Evolutionary conservation across 2,329 filamentous ascomycete species (phyloP).

Genomic region (Trichophyton equinum): DNA sequence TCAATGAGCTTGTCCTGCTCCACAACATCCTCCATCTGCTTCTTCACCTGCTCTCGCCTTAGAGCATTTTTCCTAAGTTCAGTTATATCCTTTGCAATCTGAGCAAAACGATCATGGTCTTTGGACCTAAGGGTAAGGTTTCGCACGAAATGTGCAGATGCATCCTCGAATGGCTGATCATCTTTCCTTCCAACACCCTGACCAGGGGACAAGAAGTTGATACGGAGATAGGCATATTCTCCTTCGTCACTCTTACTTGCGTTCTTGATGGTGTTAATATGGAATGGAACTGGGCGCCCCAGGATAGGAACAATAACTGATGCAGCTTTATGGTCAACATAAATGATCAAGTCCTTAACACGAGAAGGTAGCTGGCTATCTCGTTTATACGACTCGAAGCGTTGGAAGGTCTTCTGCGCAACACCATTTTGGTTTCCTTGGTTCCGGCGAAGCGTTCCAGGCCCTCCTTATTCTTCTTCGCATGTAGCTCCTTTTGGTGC

Average conservation of each 20-base stretch:
- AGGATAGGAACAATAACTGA: slow-evolving; percentile 93
- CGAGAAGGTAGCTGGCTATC: slow-evolving; percentile 82
- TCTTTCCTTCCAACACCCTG: slow-evolving; percentile 96
- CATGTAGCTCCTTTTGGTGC: slow-evolving; percentile 80
- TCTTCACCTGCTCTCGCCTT: slow-evolving; percentile 95
- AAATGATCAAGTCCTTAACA: slow-evolving; percentile 73
- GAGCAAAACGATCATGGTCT: slow-evolving; percentile 75
- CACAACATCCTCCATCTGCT: slow-evolving; percentile 97
- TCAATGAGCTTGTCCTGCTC: slow-evolving; percentile 96
- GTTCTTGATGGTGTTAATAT: slow-evolving; percentile 97
- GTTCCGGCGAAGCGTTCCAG: slow-evolving; percentile 75
- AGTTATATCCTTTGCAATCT: slow-evolving; percentile 84
- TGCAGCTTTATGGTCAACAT: slow-evolving; percentile 79
- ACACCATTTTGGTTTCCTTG: slow-evolving; percentile 70
- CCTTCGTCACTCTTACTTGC: slow-evolving; percentile 95
- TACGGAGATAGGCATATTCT: slow-evolving; percentile 82
- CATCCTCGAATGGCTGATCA: slow-evolving; percentile 94
- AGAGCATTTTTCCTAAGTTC: slow-evolving; percentile 89
- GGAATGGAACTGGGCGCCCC: slow-evolving; percentile 93
- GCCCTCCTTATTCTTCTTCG: slow-evolving; percentile 83
- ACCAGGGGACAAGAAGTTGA: slow-evolving; percentile 94
- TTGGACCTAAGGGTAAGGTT: slow-evolving; percentile 91
- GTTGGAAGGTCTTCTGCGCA: slow-evolving; percentile 97
- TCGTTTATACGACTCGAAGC: slow-evolving; percentile 96
- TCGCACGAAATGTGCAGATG: slow-evolving; percentile 85